A percentile compares a stretch with the other conserved stretches of the same genome.
Conservation (phyloP, 1,139 yeast genomes). For the Eremothecium coryli region DNA sequence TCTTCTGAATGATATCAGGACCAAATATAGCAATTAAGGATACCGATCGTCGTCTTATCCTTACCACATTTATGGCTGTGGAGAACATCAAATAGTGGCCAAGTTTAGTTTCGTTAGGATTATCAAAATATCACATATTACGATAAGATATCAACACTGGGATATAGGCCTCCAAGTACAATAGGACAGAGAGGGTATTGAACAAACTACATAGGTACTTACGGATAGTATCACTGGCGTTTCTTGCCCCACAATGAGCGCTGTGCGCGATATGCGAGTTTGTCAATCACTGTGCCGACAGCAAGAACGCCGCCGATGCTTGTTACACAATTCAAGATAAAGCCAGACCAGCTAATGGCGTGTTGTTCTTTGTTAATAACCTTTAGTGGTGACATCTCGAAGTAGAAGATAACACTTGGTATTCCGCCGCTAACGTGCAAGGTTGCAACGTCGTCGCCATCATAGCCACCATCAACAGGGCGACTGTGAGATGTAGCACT, state of each 20-base stretch:
- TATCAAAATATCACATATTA: no score
- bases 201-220: no score
- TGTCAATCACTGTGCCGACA: slow-evolving; percentile 80
- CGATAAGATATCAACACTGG: no score
- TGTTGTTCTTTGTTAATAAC: slow-evolving; percentile 78
- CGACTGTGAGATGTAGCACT: slow-evolving; percentile 87
- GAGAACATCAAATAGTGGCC: no score
- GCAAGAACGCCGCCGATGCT: slow-evolving; percentile 91
- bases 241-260: slow-evolving; percentile 71
- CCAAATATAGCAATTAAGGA: no score
- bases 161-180: no score
- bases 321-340: slow-evolving; percentile 74
- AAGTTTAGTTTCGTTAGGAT: no score
- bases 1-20: no score
- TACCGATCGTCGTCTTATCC: no score
- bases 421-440: slow-evolving; percentile 78
- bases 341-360: slow-evolving; percentile 75
- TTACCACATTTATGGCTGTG: no score
- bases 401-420: slow-evolving; percentile 81
- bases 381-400: slow-evolving; percentile 89
- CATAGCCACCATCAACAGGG: slow-evolving; percentile 77
- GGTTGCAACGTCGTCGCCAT: slow-evolving; percentile 83
- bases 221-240: slow-evolving; percentile 28
- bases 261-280: slow-evolving; percentile 85
- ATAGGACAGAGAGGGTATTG: no score